Evolutionary conservation across 495 filamentous ascomycete species (phyloP), one percentile per base, ranked within the genome.

Genomic region (Penicillium antarcticum): DNA sequence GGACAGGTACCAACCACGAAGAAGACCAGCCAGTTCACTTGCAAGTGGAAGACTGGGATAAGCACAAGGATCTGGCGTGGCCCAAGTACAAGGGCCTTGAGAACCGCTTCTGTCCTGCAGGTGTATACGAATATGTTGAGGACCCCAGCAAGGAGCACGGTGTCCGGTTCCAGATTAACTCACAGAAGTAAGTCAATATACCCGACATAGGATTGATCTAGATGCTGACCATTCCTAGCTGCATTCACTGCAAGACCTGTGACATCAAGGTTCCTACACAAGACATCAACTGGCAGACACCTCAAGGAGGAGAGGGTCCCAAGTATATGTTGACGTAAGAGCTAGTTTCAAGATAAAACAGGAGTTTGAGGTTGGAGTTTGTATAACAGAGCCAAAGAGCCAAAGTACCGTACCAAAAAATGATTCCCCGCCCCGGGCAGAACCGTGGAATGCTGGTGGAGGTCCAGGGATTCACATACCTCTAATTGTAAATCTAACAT

Each of bases 161-260:
- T 0, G 89, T 97, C 48, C 77, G 90, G 53, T 99, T 99, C 74
- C 91, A 97, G 74, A 97, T 99, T 58, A 98, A 98, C 66, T 78
- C 91, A 21, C 95, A 97, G 65, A 97, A 97, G 90, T 95, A 78
- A 80, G 89, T 85, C 35, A 36, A 48, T 16, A 12, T 31, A 19
- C 37, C 24, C 16, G 26, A 29, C n/a, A 17, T 47, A 2, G 21
- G 13, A 31, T 18, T 29, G 21, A 21, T 5, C 9, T 23, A 48
- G 26, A 29, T 57, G 36, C 68, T 78, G 53, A 78, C 55, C 0
- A 19, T 32, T 9, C 47, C 39, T 56, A 95, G 92, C 69, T 99
- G 94, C 67, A 94, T 99, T 48, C 94, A 99, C 71, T 99, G 94
- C 77, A 99, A 99, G 81, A 97, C 94, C 3, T 99, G 94, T 65